Percentiles rank a stretch among this genome's conserved stretches.
Evolutionary conservation across 352 stramenopile genomes (phyloP).

Genomic region (Globisporangium canariense): DNA sequence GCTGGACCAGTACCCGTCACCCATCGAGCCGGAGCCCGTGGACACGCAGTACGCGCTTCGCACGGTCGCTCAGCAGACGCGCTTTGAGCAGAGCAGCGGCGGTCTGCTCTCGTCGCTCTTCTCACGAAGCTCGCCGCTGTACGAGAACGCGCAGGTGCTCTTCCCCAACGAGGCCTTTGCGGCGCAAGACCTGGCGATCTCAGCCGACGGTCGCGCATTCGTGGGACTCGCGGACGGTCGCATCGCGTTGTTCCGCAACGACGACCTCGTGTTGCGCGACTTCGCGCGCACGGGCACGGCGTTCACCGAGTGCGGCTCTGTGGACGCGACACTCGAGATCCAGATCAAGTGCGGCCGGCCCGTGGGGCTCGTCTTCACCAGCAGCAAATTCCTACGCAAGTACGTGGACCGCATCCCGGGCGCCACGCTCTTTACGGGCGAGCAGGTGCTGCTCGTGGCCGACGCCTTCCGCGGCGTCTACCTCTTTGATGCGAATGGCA

Average conservation of each 20-base stretch:
- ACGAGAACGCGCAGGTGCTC: constrained; percentile 26
- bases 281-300: constrained; percentile 47
- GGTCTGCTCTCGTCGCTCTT: background rate
- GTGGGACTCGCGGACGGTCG: constrained; percentile 51
- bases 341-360: constrained; percentile 49
- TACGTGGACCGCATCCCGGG: constrained; percentile 44
- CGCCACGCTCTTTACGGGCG: constrained; percentile 33
- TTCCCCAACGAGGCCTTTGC: constrained; percentile 35
- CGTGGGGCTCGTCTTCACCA: constrained; percentile 44
- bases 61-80: constrained; percentile 39
- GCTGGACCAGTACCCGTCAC: constrained; percentile 42
- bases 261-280: constrained; percentile 33
- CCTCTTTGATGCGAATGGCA: constrained; percentile 50
- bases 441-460: constrained; percentile 57
- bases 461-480: constrained; percentile 60
- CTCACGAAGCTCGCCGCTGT: constrained; percentile 17
- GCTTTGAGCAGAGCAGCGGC: constrained; percentile 22
- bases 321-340: constrained; percentile 19
- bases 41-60: constrained; percentile 31
- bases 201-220: constrained; percentile 41
- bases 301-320: constrained; percentile 23
- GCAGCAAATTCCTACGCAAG: constrained; percentile 31
- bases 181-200: constrained; percentile 44
- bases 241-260: constrained; percentile 36
- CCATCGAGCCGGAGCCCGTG: constrained; percentile 34